Evolutionary conservation across 2,329 filamentous ascomycete species (phyloP).

Genomic region (Alternaria metachromatica): DNA sequence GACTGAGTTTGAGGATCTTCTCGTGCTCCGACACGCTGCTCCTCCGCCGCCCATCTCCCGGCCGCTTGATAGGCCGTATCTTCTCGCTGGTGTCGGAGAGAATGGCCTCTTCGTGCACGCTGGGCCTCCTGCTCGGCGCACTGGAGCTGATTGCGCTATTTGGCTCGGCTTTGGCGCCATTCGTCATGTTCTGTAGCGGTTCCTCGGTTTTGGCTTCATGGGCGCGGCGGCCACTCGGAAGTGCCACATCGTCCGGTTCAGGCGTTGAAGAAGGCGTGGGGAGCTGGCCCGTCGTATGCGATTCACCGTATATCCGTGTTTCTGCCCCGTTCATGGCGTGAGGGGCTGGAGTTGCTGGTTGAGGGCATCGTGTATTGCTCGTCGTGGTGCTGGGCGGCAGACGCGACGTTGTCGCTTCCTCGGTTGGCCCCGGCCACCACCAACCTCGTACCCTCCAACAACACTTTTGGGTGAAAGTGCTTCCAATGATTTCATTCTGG

Average conservation of each 20-base stretch:
- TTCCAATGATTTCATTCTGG: no score
- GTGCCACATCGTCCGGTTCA: constrained; percentile 32
- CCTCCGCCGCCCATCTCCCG: constrained; percentile 42
- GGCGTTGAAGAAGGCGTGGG: constrained; percentile 38
- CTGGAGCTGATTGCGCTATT: constrained; percentile 20
- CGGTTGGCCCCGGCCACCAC: not conserved
- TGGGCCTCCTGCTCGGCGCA: constrained; percentile 26
- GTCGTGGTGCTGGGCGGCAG: not conserved
- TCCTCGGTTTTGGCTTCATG: constrained; percentile 13
- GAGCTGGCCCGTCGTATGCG: constrained; percentile 29
- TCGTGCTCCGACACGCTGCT: constrained; percentile 49
- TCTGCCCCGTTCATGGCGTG: constrained; percentile 42
- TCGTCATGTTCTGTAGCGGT: constrained; percentile 17
- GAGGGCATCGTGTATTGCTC: constrained; percentile 24
- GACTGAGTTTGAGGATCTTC: constrained; percentile 60
- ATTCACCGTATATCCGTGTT: constrained; percentile 25
- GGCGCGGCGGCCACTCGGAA: constrained; percentile 12
- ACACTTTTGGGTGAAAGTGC: not conserved
- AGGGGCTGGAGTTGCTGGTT: constrained; percentile 10
- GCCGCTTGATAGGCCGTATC: constrained; percentile 41
- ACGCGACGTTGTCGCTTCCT: constrained; percentile 11
- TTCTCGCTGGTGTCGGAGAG: constrained; percentile 44
- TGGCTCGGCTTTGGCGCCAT: constrained; percentile 10
- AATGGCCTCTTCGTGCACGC: constrained; percentile 40
- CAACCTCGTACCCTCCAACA: not conserved